A percentile compares a stretch with the other conserved stretches of the same genome.
phyloP scores from a whole-genome alignment of 371 early-diverging fungal species.

The Mortierella sp. region DNA sequence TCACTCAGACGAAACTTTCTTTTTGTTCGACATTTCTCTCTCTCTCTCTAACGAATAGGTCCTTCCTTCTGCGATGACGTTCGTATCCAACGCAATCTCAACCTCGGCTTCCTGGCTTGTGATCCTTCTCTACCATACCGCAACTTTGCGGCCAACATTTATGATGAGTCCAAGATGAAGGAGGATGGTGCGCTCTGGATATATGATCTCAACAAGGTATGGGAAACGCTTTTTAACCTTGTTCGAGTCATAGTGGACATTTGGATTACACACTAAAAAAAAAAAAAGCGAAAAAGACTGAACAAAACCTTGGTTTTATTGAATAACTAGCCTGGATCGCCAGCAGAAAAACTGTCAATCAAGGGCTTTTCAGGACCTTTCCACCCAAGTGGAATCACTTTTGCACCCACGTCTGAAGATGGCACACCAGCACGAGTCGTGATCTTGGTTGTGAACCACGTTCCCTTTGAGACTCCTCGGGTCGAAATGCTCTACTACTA shows the following conservation, averaged over 20 bases:
- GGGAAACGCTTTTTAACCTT: no score
- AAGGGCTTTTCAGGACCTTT: slow-evolving; percentile 46
- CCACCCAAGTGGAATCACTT: slow-evolving; percentile 46
- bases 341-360: slow-evolving; percentile 42
- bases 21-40: no score
- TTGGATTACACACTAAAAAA: no score
- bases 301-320: background rate
- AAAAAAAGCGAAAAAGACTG: no score
- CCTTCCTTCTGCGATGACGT: slow-evolving; percentile 48
- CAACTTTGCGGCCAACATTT: slow-evolving; percentile 48
- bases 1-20: no score
- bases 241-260: no score
- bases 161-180: slow-evolving; percentile 44
- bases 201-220: slow-evolving; percentile 49
- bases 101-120: slow-evolving; percentile 44
- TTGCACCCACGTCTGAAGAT: slow-evolving; percentile 41
- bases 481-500: slow-evolving; percentile 52
- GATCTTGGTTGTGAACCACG: slow-evolving; percentile 46
- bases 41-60: no score
- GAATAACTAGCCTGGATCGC: slow-evolving; percentile 28
- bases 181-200: slow-evolving; percentile 51
- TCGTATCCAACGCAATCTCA: slow-evolving; percentile 49
- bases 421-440: slow-evolving; percentile 51
- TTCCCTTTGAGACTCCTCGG: slow-evolving; percentile 44
- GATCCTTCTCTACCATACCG: slow-evolving; percentile 50